Conservation (phyloP, 1,139 yeast species). For the Saccharomycopsis phalli region DNA sequence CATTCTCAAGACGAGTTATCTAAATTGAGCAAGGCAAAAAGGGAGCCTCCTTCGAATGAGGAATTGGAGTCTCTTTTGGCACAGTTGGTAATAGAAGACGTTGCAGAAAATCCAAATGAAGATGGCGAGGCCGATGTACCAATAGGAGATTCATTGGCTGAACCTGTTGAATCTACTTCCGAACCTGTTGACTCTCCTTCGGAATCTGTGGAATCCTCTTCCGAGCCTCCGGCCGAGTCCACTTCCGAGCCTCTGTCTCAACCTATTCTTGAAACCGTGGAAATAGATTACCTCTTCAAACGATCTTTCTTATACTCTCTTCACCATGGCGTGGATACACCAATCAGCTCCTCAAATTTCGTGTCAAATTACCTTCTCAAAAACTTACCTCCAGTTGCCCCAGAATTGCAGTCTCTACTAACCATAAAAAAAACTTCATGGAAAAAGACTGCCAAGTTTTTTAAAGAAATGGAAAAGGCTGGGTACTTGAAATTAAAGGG, state of each 20-base stretch:
- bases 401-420: slow-evolving; percentile 31
- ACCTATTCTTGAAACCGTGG: slow-evolving; percentile 29
- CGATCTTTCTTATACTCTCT: slow-evolving; percentile 64
- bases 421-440: slow-evolving; percentile 77
- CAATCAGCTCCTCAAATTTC: slow-evolving; percentile 64
- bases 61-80: slow-evolving; percentile 18
- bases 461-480: slow-evolving; percentile 77
- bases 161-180: slow-evolving; percentile 2
- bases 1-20: slow-evolving; percentile 39
- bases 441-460: slow-evolving; percentile 80
- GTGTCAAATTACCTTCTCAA: slow-evolving; percentile 60
- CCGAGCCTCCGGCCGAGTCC: slow-evolving; percentile 32
- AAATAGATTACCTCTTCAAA: slow-evolving; percentile 64
- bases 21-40: slow-evolving; percentile 15
- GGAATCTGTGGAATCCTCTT: slow-evolving; percentile 21
- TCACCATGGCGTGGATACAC: slow-evolving; percentile 49
- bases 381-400: slow-evolving; percentile 54
- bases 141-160: slow-evolving; percentile 8
- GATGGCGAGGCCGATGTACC: slow-evolving; percentile 9
- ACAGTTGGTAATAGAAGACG: slow-evolving; percentile 12
- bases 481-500: slow-evolving; percentile 61
- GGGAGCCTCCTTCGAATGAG: slow-evolving; percentile 17
- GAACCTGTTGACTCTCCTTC: slow-evolving; percentile 9
- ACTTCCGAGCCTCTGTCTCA: slow-evolving; percentile 66
- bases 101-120: slow-evolving; percentile 11